Conservation (phyloP, 1,139 yeast genomes). For the Blastobotrys serpentis region DNA sequence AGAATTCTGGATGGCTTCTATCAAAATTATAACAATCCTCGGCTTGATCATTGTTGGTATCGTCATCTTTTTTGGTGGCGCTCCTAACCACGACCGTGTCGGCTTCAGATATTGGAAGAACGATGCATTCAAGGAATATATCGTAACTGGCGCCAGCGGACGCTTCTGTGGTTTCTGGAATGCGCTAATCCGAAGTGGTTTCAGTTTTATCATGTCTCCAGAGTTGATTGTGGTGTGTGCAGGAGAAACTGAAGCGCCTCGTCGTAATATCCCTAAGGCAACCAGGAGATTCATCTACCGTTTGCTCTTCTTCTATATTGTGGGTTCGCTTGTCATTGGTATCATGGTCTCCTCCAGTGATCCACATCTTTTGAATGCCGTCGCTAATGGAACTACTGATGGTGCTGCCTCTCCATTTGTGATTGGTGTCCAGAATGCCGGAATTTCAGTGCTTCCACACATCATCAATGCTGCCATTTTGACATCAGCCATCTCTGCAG, state of each 20-base stretch:
- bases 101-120: conserved; percentile 23
- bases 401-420: conserved; percentile 56
- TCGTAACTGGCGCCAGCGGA: conserved; percentile 48
- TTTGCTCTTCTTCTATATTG: conserved; percentile 40
- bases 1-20: conserved; percentile 41
- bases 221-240: conserved; percentile 52
- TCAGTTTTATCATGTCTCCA: conserved; percentile 59
- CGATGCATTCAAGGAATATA: conserved; percentile 32
- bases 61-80: conserved; percentile 48
- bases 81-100: conserved; percentile 31
- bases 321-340: conserved; percentile 49
- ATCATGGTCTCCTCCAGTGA: conserved; percentile 48
- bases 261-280: conserved; percentile 41
- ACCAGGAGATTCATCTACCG: conserved; percentile 42
- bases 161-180: conserved; percentile 64
- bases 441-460: conserved; percentile 42
- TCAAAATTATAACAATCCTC: conserved; percentile 47
- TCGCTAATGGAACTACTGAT: conserved; percentile 35
- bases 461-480: conserved; percentile 52
- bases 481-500: conserved; percentile 53
- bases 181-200: conserved; percentile 59
- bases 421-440: conserved; percentile 54
- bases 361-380: conserved; percentile 43
- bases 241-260: conserved; percentile 50
- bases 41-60: conserved; percentile 51